Conservation (phyloP, 371 early-diverging fungal genomes). For the Chytridium lagenaria region DNA sequence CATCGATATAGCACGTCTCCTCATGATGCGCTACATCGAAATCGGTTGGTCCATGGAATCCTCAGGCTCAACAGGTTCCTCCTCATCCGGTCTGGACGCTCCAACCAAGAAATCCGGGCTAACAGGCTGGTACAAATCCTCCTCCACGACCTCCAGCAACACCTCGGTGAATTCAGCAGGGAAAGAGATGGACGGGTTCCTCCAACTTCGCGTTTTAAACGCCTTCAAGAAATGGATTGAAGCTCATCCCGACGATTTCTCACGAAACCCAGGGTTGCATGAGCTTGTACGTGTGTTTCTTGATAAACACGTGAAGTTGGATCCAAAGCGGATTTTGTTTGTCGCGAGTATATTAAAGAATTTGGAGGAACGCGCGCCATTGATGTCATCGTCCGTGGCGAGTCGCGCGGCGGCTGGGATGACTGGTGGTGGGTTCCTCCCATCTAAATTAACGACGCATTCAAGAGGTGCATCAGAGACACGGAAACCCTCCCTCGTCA, state of each 20-base stretch:
- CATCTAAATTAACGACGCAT: conserved; percentile 18
- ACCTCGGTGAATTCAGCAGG: conserved; percentile 1
- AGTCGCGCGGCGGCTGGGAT: too few species aligned
- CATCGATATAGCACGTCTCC: conserved; percentile 63
- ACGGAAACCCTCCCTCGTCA: neutral
- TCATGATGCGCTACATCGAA: conserved; percentile 59
- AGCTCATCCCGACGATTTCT: conserved; percentile 59
- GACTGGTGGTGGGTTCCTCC: too few species aligned
- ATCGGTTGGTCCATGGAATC: conserved; percentile 25
- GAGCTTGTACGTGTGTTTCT: conserved; percentile 54
- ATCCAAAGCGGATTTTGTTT: conserved; percentile 54
- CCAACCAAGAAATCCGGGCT: conserved; percentile 7
- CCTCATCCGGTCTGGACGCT: neutral
- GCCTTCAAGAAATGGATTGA: conserved; percentile 71
- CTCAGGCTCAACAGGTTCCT: neutral
- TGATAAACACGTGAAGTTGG: conserved; percentile 49
- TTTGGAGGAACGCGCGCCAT: conserved; percentile 35
- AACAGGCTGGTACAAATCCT: neutral
- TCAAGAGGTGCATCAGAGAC: too few species aligned
- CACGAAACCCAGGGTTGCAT: conserved; percentile 44
- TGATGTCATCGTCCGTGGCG: too few species aligned
- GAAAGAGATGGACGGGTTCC: conserved; percentile 37
- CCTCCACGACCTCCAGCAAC: neutral
- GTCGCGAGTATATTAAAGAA: conserved; percentile 53
- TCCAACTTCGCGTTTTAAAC: conserved; percentile 66